Evolutionary conservation across 768 basidiomycete genomes (phyloP), one percentile per base, ranked within the genome.

Genomic region (Dioszegia crocea): DNA sequence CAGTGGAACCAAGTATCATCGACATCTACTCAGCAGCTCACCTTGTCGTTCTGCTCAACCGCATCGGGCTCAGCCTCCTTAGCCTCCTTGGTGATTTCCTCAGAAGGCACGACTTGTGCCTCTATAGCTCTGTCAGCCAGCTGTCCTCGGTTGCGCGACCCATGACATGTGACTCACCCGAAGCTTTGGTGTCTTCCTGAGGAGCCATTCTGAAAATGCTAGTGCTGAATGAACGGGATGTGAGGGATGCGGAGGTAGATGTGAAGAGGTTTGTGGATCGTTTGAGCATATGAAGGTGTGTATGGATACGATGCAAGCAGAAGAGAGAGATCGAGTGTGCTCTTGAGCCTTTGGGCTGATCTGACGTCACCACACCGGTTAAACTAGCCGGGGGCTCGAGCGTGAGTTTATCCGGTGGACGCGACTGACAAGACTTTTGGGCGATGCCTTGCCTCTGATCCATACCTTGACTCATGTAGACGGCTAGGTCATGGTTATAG

Each of bases 51-150:
- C 26, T 56, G 45, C 48, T 73, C 68, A 14, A 21, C 71, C 41
- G 71, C 71, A 65, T 73, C 71, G 23, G 71, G 71, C 36, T 73
- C 71, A 27, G 59, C 60, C 46, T 66, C 49, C 56, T 62, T 68
- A 17, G 68, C 71, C 44, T 65, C 64, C 24, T 62, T 54, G 16
- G 71, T 59, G 45, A 73, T 62, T 46, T 63, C 52, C 58, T 73
- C 71, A 3, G 68, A 41, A 17, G 71, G 64, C 23, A 63, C 55
- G 44, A 54, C 43, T 39, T 60, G 33, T 9, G 43, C 46, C 31
- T 48, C 45, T 44, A n/a, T n/a, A n/a, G n/a, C n/a, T n/a, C n/a
- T n/a, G n/a, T n/a, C n/a, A n/a, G n/a, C n/a, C n/a, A n/a, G n/a
- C n/a, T n/a, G n/a, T n/a, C n/a, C n/a, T n/a, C n/a, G n/a, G n/a